Base-by-base conservation (phyloP, 2,329 filamentous ascomycete genomes). In the Alternaria sp. region DNA sequence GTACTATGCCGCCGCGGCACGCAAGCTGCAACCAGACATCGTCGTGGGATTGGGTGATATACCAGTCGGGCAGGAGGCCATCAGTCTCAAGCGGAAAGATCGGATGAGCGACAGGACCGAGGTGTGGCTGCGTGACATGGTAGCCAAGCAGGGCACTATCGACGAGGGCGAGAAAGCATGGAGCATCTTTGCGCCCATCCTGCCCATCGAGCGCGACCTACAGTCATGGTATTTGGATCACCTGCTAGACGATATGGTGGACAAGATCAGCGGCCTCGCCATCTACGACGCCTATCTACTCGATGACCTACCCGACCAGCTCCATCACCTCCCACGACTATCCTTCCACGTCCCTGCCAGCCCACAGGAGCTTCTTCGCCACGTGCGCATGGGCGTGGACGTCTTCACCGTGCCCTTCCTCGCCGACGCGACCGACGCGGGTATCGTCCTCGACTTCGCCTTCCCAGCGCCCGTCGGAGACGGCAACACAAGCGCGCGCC, bases 91-190 rank as follows among this genome's bases (percentile, higher is more conserved):
- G 80, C 87, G 94, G 49, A 87, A 91, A 50, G 85, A 89, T 36
- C 93, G 92, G 74, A 97, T 97, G 89, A 90, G 89, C 23, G 93
- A 96, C 74, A 86, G 95, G 60, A 97, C 93, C 1, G 91, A 96
- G 76, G 86, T 87, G 40, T 98, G 93, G 93, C 83, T 95, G 17
- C 86, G 88, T 23, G 87, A 91, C 66, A 88, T 93, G 54, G 83
- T 93, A 36, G 80, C 81, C 15, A 76, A 81, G 26, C 77, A 81
- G 57, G 79, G 59, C 23, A 59, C 75, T 3, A 54, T 77, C 3
- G 76, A 80, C 19, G 61, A 73, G 32, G 68, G 50, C 1, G 76
- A 77, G 59, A 73, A 65, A 15, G 59, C 60, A 15, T 79, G 71
- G 65, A 64, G 64, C 47, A 83, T 89, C 32, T 89, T 90, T 69